Base-by-base conservation (phyloP, 2,329 filamentous ascomycete species). In the Cordyceps militaris region DNA sequence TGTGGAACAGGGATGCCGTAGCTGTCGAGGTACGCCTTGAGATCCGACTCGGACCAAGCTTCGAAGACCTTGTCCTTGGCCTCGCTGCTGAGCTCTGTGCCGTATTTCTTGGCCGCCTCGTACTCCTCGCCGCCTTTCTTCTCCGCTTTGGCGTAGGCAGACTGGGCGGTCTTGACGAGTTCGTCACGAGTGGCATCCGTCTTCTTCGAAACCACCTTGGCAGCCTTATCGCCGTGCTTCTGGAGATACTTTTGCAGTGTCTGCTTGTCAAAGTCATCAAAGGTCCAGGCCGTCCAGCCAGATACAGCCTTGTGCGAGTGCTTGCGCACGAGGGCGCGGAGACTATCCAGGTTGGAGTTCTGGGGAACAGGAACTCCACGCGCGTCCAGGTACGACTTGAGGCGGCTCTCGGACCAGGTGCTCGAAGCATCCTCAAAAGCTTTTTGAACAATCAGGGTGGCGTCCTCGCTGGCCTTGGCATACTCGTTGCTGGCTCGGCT, bases 1-100 rank as follows among this genome's bases (percentile, higher is more conserved):
- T 90, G 86, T 44, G 85, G 86, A 42, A 81, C 77, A 4, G 77
- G 71, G 42, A 93, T 75, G 38, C 89, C 89, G 62, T 91, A 93
- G 61, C 84, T 87, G 68, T 93, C 89, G 7, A 93, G 81, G 66
- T 92, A 93, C 1, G 82, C 75, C 77, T 93, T 92, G 61, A 94
- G 76, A 26, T 93, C 87, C 47, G 80, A 81, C 65, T 84, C 80
- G 57, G 79, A 87, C 89, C 89, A 93, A 1, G 82, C 82, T 54
- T 91, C 84, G 62, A 93, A 93, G 1, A 81, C 76, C 24, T 72
- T 77, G 49, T 83, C 76, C 75, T 89, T 91, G 49, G 79, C 86
- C 10, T 80, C 68, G 58, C 80, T 80, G 4, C 88, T 89, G 28
- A 84, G 83, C 59, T 83, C 75, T 10, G 85, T 74, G 3, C 92